Percentiles rank a stretch among this genome's conserved stretches.
Conservation (phyloP, 1,284 basidiomycete species). For the Ceratobasidium sp. region DNA sequence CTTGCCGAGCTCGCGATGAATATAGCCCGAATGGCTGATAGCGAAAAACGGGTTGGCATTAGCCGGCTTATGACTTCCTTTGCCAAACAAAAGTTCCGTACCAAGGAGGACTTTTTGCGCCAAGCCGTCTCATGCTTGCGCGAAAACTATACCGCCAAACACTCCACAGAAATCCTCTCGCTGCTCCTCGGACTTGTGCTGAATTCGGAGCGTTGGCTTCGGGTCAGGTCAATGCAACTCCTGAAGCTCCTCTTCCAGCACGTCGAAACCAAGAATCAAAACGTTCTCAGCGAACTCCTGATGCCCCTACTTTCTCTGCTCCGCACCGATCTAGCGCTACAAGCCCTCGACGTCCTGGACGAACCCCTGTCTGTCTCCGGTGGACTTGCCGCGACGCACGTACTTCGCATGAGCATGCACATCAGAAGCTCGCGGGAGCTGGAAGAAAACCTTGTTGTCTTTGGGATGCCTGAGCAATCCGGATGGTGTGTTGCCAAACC, state of each 20-base stretch:
- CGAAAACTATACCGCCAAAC: slow-evolving; percentile 60
- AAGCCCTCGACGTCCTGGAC: slow-evolving; percentile 90
- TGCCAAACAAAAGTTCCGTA: slow-evolving; percentile 85
- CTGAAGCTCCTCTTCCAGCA: slow-evolving; percentile 89
- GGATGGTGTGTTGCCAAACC: slow-evolving; percentile 85
- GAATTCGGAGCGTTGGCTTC: slow-evolving; percentile 83
- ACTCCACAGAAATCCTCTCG: slow-evolving; percentile 79
- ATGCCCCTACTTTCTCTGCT: slow-evolving; percentile 89
- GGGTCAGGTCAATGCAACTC: slow-evolving; percentile 83
- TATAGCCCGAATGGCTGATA: slow-evolving; percentile 74
- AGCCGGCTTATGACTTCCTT: slow-evolving; percentile 89
- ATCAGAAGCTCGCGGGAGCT: slow-evolving; percentile 45
- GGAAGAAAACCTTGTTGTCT: slow-evolving; percentile 60
- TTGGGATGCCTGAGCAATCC: slow-evolving; percentile 78
- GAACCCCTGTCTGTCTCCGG: slow-evolving; percentile 83
- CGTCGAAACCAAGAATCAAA: slow-evolving; percentile 75
- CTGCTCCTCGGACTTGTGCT: slow-evolving; percentile 86
- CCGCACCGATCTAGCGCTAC: slow-evolving; percentile 81
- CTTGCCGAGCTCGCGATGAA: slow-evolving; percentile 77
- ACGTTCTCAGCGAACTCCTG: slow-evolving; percentile 81
- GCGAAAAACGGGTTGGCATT: slow-evolving; percentile 76
- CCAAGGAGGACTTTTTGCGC: slow-evolving; percentile 91
- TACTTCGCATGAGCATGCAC: slow-evolving; percentile 87
- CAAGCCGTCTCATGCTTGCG: slow-evolving; percentile 86
- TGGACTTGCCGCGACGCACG: slow-evolving; percentile 78